Evolutionary conservation across 306 rosid genomes (phyloP).

Genomic region (Prunus mira): DNA sequence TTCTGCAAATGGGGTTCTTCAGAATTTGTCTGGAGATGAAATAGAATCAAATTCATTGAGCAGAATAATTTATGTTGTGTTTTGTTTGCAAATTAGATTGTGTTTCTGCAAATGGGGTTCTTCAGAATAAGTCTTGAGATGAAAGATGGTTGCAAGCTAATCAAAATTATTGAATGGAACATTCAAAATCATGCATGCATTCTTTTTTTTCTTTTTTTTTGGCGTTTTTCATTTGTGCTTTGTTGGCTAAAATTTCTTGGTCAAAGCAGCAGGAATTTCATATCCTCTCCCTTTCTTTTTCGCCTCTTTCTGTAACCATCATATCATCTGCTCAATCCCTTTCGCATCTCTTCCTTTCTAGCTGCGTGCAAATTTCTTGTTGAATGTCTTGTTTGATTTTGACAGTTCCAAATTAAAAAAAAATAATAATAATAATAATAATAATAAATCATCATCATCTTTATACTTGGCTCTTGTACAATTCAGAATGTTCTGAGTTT

Average conservation of each 20-base stretch:
- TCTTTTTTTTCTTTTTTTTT: not conserved
- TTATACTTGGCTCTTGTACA: not conserved
- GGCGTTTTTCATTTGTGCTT: not conserved
- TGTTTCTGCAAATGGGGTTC: slow-evolving; percentile 3
- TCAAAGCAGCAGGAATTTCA: slow-evolving; percentile 4
- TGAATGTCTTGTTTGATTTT: not conserved
- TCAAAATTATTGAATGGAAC: not conserved
- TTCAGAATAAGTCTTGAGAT: not conserved
- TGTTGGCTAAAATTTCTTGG: not conserved
- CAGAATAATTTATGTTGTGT: not conserved
- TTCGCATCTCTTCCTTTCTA: slow-evolving; percentile 6
- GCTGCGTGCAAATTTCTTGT: slow-evolving; percentile 1
- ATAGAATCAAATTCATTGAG: not conserved
- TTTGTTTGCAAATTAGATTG: not conserved
- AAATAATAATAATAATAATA: too few relatives aligned
- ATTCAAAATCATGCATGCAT: too few relatives aligned
- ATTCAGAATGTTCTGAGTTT: slow-evolving; percentile 11
- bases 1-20: not conserved
- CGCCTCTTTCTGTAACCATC: not conserved
- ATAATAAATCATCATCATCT: not conserved
- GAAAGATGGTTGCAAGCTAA: not conserved
- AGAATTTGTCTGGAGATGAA: not conserved
- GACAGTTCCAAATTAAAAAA: not conserved
- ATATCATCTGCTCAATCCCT: slow-evolving; percentile 6
- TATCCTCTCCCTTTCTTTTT: not conserved